Conservation (phyloP, 1,284 basidiomycete species). For the Termitomyces sp. region DNA sequence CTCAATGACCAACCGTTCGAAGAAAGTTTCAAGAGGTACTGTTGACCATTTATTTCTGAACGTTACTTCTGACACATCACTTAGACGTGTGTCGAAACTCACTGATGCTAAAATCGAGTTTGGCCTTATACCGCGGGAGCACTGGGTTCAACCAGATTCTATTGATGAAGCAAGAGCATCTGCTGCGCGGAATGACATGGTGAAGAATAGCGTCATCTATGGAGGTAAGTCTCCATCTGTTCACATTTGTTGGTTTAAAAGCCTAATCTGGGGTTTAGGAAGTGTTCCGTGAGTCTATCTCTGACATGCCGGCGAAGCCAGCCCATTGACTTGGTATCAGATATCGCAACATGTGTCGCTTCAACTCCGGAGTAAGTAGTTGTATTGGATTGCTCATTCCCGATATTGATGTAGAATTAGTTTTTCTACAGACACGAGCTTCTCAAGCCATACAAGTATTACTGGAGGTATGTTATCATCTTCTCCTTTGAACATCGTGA, state of each 20-base stretch:
- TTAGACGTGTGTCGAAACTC: slow-evolving; percentile 60
- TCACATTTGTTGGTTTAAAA: neutral
- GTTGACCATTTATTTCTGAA: neutral
- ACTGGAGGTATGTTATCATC: slow-evolving; percentile 62
- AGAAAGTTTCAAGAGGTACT: slow-evolving; percentile 70
- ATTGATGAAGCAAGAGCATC: slow-evolving; percentile 78
- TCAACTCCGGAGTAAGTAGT: slow-evolving; percentile 79
- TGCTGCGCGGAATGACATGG: slow-evolving; percentile 73
- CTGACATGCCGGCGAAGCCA: slow-evolving; percentile 5
- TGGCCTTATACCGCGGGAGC: slow-evolving; percentile 74
- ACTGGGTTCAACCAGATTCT: slow-evolving; percentile 85
- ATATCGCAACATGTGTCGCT: slow-evolving; percentile 91
- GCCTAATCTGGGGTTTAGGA: slow-evolving; percentile 33
- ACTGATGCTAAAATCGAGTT: slow-evolving; percentile 71
- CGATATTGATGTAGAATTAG: slow-evolving; percentile 31
- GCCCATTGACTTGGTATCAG: slow-evolving; percentile 29
- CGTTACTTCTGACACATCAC: slow-evolving; percentile 1
- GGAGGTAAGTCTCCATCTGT: slow-evolving; percentile 50
- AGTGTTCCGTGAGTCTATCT: slow-evolving; percentile 57
- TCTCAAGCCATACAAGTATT: slow-evolving; percentile 81
- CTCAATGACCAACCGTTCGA: slow-evolving; percentile 79
- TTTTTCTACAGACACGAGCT: slow-evolving; percentile 85
- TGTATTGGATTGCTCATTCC: neutral
- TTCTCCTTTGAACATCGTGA: neutral
- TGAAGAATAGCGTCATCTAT: slow-evolving; percentile 81